phyloP scores from a whole-genome alignment of 2,329 filamentous ascomycete genomes.

The Cordyceps militaris region DNA sequence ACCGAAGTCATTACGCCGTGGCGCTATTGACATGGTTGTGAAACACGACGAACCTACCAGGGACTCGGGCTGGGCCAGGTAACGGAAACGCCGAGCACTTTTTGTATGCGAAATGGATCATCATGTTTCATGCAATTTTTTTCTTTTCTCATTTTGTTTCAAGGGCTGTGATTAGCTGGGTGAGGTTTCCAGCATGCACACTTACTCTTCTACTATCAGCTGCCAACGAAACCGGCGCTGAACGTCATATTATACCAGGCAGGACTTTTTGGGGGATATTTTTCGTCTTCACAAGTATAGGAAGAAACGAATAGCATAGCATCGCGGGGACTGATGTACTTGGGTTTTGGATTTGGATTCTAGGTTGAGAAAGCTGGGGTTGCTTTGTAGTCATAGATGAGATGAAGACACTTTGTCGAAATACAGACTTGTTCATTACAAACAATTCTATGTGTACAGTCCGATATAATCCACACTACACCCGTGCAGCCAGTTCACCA shows the following conservation, averaged over 20 bases:
- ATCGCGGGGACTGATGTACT: background rate
- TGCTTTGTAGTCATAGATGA: background rate
- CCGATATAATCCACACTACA: no score
- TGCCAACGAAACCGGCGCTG: background rate
- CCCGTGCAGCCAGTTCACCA: no score
- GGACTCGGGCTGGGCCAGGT: background rate
- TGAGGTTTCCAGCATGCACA: background rate
- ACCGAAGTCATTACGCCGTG: background rate
- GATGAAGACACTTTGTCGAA: background rate
- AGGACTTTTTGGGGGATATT: background rate
- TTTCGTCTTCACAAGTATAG: background rate
- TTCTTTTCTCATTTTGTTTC: background rate
- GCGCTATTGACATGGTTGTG: background rate
- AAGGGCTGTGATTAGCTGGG: background rate
- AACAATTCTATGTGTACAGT: background rate
- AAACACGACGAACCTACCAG: constrained; percentile 1
- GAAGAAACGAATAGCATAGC: background rate
- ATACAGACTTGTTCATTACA: background rate
- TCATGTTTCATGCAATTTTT: background rate
- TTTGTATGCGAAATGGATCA: background rate
- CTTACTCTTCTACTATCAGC: background rate
- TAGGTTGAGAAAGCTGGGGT: background rate
- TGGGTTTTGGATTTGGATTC: background rate
- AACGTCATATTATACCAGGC: background rate
- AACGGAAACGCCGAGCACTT: background rate